These are phyloP conservation scores for Euptelea pleiosperma DNA, from an alignment of 164 flowering plant genomes.

Conservation along the genomic window DNA sequence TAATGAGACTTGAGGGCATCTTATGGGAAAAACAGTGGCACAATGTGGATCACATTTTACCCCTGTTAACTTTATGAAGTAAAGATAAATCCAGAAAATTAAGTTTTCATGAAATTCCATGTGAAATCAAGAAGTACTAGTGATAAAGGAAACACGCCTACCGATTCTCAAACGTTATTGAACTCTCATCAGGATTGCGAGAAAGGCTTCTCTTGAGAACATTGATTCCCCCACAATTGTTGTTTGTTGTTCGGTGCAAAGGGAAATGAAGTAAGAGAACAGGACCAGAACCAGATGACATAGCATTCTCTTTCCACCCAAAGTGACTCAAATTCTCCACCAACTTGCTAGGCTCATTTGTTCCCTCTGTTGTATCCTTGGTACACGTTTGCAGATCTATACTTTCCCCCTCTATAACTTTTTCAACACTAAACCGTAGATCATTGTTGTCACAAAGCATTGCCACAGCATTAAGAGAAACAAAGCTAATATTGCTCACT, in stretches of 20 bases:
- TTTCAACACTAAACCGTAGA: conserved; percentile 53
- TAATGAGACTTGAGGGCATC: too few species aligned
- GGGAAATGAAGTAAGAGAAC: conserved; percentile 74
- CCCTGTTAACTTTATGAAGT: too few species aligned
- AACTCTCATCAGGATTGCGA: conserved; percentile 1
- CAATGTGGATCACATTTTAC: too few species aligned
- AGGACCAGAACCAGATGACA: conserved; percentile 60
- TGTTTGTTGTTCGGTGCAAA: conserved; percentile 28
- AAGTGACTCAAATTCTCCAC: conserved; percentile 14
- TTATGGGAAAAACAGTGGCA: too few species aligned
- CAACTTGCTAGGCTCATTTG: conserved; percentile 3
- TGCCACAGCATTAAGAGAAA: conserved; percentile 63
- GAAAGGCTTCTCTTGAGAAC: conserved; percentile 8
- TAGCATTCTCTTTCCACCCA: conserved; percentile 44
- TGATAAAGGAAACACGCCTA: conserved; percentile 5
- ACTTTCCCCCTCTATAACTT: conserved; percentile 54
- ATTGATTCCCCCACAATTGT: conserved; percentile 11
- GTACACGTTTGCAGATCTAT: conserved; percentile 25
- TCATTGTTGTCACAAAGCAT: conserved; percentile 62
- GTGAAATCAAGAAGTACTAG: background rate
- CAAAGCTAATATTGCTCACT: conserved; percentile 54
- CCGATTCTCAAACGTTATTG: conserved; percentile 10
- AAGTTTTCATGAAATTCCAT: background rate
- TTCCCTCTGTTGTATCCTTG: conserved; percentile 13
- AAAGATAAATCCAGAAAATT: background rate